Conservation (phyloP, 2,329 filamentous ascomycete genomes). For the Penicillium sp. region DNA sequence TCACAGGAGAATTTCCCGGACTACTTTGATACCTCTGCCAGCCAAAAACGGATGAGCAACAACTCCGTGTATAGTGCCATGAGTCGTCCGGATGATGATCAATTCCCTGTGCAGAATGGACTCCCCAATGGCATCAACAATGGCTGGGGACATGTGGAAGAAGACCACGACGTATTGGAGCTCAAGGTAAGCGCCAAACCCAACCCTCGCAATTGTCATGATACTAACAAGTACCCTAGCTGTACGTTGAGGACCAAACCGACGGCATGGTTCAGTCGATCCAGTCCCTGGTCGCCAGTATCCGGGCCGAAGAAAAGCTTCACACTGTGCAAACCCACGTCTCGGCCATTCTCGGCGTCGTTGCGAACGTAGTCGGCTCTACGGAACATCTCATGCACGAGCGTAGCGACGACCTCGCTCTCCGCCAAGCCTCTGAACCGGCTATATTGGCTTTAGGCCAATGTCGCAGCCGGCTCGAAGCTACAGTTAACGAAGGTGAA, state of each 20-base stretch:
- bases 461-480: constrained; percentile 66
- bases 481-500: constrained; percentile 63
- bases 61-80: constrained; percentile 75
- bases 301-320: constrained; percentile 66
- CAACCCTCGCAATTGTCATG: background rate
- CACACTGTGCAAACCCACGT: constrained; percentile 70
- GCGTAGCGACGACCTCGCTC: constrained; percentile 49
- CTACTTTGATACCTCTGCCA: constrained; percentile 65
- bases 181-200: constrained; percentile 54
- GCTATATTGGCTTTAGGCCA: constrained; percentile 54
- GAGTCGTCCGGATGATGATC: constrained; percentile 58
- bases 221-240: constrained; percentile 44
- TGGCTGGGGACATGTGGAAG: constrained; percentile 42
- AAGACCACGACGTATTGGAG: constrained; percentile 58
- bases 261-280: constrained; percentile 77
- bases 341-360: constrained; percentile 68
- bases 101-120: constrained; percentile 32
- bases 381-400: constrained; percentile 60
- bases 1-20: constrained; percentile 68
- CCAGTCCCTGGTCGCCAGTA: constrained; percentile 74
- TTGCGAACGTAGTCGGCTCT: constrained; percentile 68
- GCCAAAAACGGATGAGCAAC: constrained; percentile 55
- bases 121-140: constrained; percentile 35
- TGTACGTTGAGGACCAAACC: constrained; percentile 82
- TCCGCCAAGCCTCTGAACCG: constrained; percentile 50